Conservation (phyloP, 2,329 filamentous ascomycete genomes). For the Chrysoporthe deuterocubensis region DNA sequence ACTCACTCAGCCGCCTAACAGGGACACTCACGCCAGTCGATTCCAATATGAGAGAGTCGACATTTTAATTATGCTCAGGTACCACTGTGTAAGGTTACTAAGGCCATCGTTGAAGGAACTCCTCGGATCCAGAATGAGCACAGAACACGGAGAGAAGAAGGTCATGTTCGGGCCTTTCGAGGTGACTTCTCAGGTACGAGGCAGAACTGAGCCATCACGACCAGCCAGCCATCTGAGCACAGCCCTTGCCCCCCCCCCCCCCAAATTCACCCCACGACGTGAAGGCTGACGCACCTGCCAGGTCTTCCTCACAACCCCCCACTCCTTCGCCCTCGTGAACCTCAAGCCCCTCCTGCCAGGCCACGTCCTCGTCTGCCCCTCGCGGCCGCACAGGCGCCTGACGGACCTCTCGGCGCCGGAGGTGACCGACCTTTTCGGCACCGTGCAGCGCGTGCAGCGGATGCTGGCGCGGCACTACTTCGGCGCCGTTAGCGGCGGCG, state of each 20-base stretch:
- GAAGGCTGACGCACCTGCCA: conserved; percentile 41
- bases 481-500: conserved; percentile 7
- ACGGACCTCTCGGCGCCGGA: conserved; percentile 74
- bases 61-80: conserved; percentile 8
- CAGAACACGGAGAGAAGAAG: conserved; percentile 15
- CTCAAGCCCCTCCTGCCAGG: conserved; percentile 92
- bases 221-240: neutral
- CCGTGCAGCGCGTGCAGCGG: conserved; percentile 79
- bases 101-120: neutral
- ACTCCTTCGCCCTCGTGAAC: conserved; percentile 90
- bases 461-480: conserved; percentile 70
- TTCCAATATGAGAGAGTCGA: neutral
- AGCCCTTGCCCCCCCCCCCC: neutral
- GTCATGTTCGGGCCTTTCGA: conserved; percentile 77
- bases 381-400: conserved; percentile 70
- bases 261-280: neutral
- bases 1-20: neutral
- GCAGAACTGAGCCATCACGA: neutral
- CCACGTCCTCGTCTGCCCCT: conserved; percentile 88
- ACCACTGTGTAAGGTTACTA: neutral
- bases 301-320: conserved; percentile 83
- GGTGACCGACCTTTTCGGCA: conserved; percentile 80
- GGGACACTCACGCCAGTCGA: neutral
- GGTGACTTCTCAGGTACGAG: conserved; percentile 73
- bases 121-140: conserved; percentile 28